Percentiles rank a stretch among this genome's conserved stretches.
These are phyloP conservation scores for Skeletonema marinoi DNA, from an alignment of 108 stramenopile species.

Conservation along the genomic window DNA sequence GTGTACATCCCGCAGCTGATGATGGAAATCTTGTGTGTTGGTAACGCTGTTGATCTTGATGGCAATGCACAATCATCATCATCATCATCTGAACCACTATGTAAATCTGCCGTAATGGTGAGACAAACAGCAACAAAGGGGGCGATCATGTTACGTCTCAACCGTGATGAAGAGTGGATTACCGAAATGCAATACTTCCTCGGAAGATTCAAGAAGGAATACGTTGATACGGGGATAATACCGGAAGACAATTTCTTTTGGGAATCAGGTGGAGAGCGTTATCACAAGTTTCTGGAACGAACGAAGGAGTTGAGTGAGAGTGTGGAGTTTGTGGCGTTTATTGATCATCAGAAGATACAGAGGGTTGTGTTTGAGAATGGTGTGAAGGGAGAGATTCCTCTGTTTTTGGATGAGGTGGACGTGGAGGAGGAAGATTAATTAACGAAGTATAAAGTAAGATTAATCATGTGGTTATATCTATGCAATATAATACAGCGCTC, in stretches of 20 bases:
- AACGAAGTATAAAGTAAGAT: too few species aligned
- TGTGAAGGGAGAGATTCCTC: constrained; percentile 17
- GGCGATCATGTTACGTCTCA: constrained; percentile 71
- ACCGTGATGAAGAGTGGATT: constrained; percentile 83
- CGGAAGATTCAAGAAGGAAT: constrained; percentile 60
- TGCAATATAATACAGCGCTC: not conserved
- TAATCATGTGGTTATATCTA: not conserved
- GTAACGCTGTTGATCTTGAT: constrained; percentile 39
- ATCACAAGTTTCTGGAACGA: constrained; percentile 46
- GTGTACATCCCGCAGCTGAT: constrained; percentile 83
- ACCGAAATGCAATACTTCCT: constrained; percentile 83
- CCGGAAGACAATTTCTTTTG: constrained; percentile 80
- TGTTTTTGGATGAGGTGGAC: constrained; percentile 42
- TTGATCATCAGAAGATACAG: constrained; percentile 39
- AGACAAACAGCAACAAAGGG: constrained; percentile 83
- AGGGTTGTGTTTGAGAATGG: constrained; percentile 34
- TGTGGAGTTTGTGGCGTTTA: constrained; percentile 48
- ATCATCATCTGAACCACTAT: constrained; percentile 26
- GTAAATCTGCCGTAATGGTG: constrained; percentile 81
- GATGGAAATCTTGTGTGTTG: constrained; percentile 88
- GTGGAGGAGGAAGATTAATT: not conserved
- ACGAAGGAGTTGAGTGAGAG: constrained; percentile 51
- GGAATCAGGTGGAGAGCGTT: constrained; percentile 40
- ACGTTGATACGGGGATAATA: constrained; percentile 50
- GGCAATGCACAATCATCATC: not conserved